A percentile compares a stretch with the other conserved stretches of the same genome.
Conservation (phyloP, 495 filamentous ascomycete genomes). For the Pyronema omphalodes region DNA sequence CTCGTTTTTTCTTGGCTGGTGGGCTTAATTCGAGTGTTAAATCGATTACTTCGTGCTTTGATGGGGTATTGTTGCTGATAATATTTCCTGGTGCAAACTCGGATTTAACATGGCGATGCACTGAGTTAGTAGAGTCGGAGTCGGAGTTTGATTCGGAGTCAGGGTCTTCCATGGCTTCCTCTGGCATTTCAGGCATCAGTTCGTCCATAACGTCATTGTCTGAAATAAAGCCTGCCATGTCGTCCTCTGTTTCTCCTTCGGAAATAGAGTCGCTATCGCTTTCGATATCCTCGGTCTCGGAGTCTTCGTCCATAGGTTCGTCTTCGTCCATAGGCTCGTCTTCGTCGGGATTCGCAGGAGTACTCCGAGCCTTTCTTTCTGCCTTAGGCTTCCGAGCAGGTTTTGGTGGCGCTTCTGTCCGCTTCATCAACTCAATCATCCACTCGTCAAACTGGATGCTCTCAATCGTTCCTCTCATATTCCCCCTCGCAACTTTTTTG, state of each 20-base stretch:
- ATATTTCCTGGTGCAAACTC: background rate
- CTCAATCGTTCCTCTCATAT: constrained; percentile 43
- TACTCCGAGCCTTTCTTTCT: background rate
- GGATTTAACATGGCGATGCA: background rate
- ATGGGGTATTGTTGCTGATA: no score
- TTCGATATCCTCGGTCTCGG: no score
- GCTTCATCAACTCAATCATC: constrained; percentile 11
- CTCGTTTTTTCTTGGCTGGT: no score
- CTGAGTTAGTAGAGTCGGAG: background rate
- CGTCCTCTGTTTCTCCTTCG: background rate
- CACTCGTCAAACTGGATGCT: constrained; percentile 27
- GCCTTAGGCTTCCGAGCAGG: background rate
- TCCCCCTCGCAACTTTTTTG: constrained; percentile 24
- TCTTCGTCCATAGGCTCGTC: background rate
- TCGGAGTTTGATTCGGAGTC: background rate
- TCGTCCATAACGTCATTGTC: background rate
- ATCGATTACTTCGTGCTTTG: no score
- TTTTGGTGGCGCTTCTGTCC: background rate
- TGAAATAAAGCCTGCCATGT: background rate
- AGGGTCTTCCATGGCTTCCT: background rate
- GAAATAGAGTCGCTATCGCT: no score
- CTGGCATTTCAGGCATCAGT: background rate
- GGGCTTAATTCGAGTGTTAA: no score
- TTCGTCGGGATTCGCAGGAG: constrained; percentile 10
- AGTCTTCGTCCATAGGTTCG: constrained; percentile 9